Percentiles rank a stretch among this genome's conserved stretches.
phyloP scores from a whole-genome alignment of 306 rosid species.

The Ammopiptanthus mongolicus region DNA sequence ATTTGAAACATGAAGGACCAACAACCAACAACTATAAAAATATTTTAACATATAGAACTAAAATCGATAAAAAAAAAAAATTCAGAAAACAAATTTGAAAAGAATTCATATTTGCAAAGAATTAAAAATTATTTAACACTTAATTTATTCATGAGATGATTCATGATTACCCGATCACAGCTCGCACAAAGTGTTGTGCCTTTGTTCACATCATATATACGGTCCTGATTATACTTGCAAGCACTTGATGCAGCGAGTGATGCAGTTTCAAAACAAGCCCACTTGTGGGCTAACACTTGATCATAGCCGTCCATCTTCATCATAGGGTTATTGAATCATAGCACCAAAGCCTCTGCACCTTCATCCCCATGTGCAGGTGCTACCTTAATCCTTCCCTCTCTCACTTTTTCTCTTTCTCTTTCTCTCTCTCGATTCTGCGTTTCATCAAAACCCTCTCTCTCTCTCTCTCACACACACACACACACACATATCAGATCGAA shows the following conservation, averaged over 20 bases:
- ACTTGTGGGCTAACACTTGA: not conserved
- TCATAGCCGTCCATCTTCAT: slow-evolving; percentile 13
- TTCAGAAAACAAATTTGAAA: too few relatives aligned
- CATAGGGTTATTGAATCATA: not conserved
- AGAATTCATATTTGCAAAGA: too few relatives aligned
- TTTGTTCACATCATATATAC: not conserved
- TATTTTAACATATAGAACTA: too few relatives aligned
- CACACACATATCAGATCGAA: slow-evolving; percentile 14
- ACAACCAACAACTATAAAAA: too few relatives aligned
- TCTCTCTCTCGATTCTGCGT: not conserved
- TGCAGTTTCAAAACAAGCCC: not conserved
- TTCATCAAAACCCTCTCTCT: slow-evolving; percentile 7
- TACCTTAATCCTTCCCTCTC: not conserved
- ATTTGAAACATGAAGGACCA: too few relatives aligned
- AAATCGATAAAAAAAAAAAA: too few relatives aligned
- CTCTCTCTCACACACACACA: not conserved
- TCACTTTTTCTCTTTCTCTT: not conserved
- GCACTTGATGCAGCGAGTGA: not conserved
- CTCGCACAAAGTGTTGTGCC: too few relatives aligned
- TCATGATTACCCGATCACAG: too few relatives aligned
- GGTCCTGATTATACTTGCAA: not conserved
- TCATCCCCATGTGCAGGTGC: not conserved
- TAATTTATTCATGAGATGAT: too few relatives aligned
- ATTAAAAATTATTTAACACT: too few relatives aligned
- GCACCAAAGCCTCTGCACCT: not conserved